phyloP scores from a whole-genome alignment of 495 filamentous ascomycete genomes.

The Corynascus novoguineensis region DNA sequence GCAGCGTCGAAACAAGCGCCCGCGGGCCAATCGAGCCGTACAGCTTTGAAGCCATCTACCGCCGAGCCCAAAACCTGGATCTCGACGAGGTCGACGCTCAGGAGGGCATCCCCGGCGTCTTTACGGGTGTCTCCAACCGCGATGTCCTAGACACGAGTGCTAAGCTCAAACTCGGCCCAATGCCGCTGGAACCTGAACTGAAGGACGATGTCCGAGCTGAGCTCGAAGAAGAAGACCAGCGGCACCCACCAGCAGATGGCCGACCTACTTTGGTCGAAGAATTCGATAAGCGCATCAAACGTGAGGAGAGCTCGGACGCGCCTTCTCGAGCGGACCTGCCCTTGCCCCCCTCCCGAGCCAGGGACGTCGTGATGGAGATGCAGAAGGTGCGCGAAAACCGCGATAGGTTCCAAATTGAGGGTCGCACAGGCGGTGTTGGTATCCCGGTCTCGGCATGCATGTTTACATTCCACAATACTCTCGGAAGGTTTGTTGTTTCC shows the following conservation, averaged over 20 bases:
- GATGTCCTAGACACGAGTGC: slow-evolving; percentile 54
- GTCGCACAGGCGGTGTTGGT: slow-evolving; percentile 71
- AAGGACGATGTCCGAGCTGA: slow-evolving; percentile 77
- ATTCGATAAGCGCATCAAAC: slow-evolving; percentile 79
- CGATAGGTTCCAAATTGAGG: slow-evolving; percentile 78
- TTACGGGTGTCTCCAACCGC: slow-evolving; percentile 75
- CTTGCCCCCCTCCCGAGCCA: slow-evolving; percentile 73
- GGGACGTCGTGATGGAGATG: slow-evolving; percentile 89
- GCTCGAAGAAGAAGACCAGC: slow-evolving; percentile 70
- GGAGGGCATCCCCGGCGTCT: slow-evolving; percentile 89
- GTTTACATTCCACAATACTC: slow-evolving; percentile 96
- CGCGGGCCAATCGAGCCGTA: slow-evolving; percentile 70
- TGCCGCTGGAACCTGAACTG: slow-evolving; percentile 73
- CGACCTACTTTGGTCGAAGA: slow-evolving; percentile 64
- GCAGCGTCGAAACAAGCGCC: slow-evolving; percentile 66
- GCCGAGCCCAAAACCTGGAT: slow-evolving; percentile 44
- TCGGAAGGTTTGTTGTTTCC: slow-evolving; percentile 61
- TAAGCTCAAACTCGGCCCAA: slow-evolving; percentile 66
- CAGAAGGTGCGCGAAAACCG: slow-evolving; percentile 91
- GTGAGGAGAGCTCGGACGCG: slow-evolving; percentile 79
- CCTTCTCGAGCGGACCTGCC: slow-evolving; percentile 73
- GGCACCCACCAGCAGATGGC: slow-evolving; percentile 61
- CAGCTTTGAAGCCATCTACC: slow-evolving; percentile 76
- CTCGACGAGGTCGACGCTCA: slow-evolving; percentile 72
- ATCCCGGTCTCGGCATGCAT: slow-evolving; percentile 81